phyloP scores from a whole-genome alignment of 495 filamentous ascomycete genomes.

The Penicillium bialowiezense region DNA sequence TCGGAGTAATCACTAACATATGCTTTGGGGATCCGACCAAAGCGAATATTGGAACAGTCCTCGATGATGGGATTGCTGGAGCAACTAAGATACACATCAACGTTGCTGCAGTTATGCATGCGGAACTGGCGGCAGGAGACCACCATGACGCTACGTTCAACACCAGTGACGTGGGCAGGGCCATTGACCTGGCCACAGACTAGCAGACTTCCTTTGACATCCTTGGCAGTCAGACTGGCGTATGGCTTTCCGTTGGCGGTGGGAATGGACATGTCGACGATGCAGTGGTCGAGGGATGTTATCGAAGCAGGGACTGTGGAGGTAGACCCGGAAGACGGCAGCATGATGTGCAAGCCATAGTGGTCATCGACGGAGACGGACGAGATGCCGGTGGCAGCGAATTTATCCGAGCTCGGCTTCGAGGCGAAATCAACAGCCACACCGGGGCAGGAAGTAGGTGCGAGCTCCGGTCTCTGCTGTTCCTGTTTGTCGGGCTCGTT shows the following conservation, averaged over 20 bases:
- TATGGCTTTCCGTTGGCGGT: constrained; percentile 63
- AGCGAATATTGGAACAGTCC: constrained; percentile 73
- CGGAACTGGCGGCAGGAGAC: constrained; percentile 79
- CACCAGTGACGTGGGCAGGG: constrained; percentile 73
- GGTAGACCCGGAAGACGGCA: constrained; percentile 63
- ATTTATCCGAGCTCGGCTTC: constrained; percentile 20
- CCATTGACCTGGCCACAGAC: constrained; percentile 76
- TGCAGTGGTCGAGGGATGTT: constrained; percentile 65
- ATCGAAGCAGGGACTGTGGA: constrained; percentile 70
- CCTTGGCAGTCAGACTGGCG: constrained; percentile 69
- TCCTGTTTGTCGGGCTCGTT: constrained; percentile 42
- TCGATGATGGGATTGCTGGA: constrained; percentile 90
- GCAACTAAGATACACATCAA: constrained; percentile 80
- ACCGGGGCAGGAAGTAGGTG: constrained; percentile 37
- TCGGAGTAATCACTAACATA: constrained; percentile 65
- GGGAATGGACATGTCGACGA: constrained; percentile 74
- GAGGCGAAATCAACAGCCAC: constrained; percentile 16
- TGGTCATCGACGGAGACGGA: constrained; percentile 66
- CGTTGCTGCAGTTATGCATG: constrained; percentile 79
- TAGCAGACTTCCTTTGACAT: constrained; percentile 64
- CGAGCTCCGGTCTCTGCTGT: constrained; percentile 30
- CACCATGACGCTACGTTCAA: constrained; percentile 72
- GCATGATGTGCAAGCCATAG: constrained; percentile 58
- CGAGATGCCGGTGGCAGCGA: constrained; percentile 35
- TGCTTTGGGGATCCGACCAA: constrained; percentile 66